phyloP scores from a whole-genome alignment of 805 yeast genomes.

The Metschnikowia reukaufii region DNA sequence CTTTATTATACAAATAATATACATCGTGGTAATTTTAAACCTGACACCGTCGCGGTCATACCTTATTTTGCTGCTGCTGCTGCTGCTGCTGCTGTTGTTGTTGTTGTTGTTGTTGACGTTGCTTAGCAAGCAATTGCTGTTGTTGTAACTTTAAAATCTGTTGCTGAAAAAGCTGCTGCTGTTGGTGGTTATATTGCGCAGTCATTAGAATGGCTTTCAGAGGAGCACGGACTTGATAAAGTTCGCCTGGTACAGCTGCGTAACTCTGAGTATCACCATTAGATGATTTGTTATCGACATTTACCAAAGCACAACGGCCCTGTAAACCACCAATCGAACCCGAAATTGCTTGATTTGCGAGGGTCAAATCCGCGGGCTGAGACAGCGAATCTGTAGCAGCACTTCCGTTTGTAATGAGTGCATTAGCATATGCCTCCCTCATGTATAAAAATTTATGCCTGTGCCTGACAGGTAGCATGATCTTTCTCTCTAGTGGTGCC shows the following conservation, averaged over 20 bases:
- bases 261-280: slow-evolving; percentile 39
- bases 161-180: slow-evolving; percentile 46
- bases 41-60: background rate
- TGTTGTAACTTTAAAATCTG: slow-evolving; percentile 40
- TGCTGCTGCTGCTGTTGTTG: slow-evolving; percentile 74
- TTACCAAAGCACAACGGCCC: slow-evolving; percentile 76
- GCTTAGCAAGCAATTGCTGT: slow-evolving; percentile 39
- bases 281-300: slow-evolving; percentile 46
- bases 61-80: slow-evolving; percentile 6
- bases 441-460: slow-evolving; percentile 76
- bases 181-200: slow-evolving; percentile 43
- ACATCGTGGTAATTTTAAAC: background rate
- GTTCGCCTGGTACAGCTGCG: slow-evolving; percentile 61
- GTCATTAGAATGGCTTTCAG: slow-evolving; percentile 43
- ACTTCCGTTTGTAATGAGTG: slow-evolving; percentile 63
- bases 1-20: slow-evolving; percentile 6
- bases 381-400: slow-evolving; percentile 42
- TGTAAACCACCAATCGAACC: slow-evolving; percentile 69
- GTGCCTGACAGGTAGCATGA: slow-evolving; percentile 65
- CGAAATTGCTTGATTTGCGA: slow-evolving; percentile 48
- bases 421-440: slow-evolving; percentile 93
- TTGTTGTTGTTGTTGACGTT: slow-evolving; percentile 59
- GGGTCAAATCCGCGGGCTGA: slow-evolving; percentile 35
- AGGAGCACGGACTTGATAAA: slow-evolving; percentile 48
- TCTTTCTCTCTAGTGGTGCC: slow-evolving; percentile 77